Conservation (phyloP, 163 green algal genomes). For the Chlamydomonas reinhardtii region DNA sequence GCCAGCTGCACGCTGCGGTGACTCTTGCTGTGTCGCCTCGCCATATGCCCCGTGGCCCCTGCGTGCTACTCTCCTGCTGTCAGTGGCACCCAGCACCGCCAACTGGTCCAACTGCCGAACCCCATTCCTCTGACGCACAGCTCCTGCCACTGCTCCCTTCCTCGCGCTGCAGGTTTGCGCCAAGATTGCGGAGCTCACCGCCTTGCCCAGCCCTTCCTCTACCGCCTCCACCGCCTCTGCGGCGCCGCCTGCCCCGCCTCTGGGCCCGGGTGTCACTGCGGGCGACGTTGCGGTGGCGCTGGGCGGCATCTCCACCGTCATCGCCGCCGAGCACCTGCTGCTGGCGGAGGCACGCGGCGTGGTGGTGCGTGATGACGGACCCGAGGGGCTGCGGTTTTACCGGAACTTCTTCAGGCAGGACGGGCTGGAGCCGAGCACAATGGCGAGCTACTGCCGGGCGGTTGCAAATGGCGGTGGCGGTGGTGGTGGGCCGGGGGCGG, state of each 20-base stretch:
- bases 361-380: slow-evolving; percentile 91
- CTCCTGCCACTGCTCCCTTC: no score
- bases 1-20: no score
- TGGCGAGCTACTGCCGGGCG: background rate
- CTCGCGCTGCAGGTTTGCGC: slow-evolving; percentile 48
- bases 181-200: slow-evolving; percentile 49
- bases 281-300: slow-evolving; percentile 66
- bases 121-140: background rate
- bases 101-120: no score
- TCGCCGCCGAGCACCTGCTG: slow-evolving; percentile 87
- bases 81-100: no score
- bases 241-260: background rate
- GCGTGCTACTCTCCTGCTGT: no score
- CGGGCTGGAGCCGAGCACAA: background rate
- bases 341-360: slow-evolving; percentile 82
- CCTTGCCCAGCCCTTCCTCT: background rate
- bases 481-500: no score
- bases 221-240: background rate
- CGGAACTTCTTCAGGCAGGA: slow-evolving; percentile 89
- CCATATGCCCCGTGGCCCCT: no score
- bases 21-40: no score
- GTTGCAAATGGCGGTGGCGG: no score
- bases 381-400: slow-evolving; percentile 88
- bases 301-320: slow-evolving; percentile 63
- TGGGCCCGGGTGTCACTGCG: slow-evolving; percentile 67